phyloP scores from a whole-genome alignment of 768 basidiomycete species.

The Austroboletus festivus region DNA sequence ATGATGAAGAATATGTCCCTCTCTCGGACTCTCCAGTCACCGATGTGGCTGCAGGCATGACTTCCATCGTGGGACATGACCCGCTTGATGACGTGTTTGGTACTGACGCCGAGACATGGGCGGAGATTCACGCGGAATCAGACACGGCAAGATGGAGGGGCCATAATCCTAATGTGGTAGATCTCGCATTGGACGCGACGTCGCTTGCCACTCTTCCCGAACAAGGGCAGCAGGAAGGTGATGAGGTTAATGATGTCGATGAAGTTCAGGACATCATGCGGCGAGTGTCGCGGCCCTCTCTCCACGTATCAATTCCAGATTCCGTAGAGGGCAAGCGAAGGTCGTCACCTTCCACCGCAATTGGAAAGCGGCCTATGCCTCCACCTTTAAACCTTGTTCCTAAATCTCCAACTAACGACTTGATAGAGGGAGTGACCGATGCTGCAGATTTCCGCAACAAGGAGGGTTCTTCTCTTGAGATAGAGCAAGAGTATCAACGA shows the following conservation, averaged over 20 bases:
- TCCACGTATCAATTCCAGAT: conserved; percentile 39
- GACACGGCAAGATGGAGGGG: conserved; percentile 24
- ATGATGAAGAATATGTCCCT: conserved; percentile 24
- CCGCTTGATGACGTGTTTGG: conserved; percentile 64
- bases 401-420: conserved; percentile 29
- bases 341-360: conserved; percentile 35
- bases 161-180: conserved; percentile 43
- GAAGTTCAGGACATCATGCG: conserved; percentile 37
- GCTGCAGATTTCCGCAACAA: conserved; percentile 8
- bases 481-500: conserved; percentile 29
- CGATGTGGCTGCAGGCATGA: conserved; percentile 39
- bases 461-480: conserved; percentile 22
- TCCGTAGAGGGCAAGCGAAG: conserved; percentile 34
- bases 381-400: conserved; percentile 55
- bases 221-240: conserved; percentile 24
- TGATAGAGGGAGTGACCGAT: conserved; percentile 26
- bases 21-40: conserved; percentile 27
- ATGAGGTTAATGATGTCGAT: conserved; percentile 32
- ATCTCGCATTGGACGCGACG: conserved; percentile 50
- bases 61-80: conserved; percentile 38
- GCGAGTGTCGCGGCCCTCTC: conserved; percentile 38
- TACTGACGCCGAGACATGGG: conserved; percentile 63
- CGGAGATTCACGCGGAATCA: conserved; percentile 44
- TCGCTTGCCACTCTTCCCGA: conserved; percentile 31
- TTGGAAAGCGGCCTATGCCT: conserved; percentile 45